A percentile compares a stretch with the other conserved stretches of the same genome.
These are phyloP conservation scores for Capsicum rhomboideum DNA, from an alignment of 257 asterid species.

Conservation along the genomic window DNA sequence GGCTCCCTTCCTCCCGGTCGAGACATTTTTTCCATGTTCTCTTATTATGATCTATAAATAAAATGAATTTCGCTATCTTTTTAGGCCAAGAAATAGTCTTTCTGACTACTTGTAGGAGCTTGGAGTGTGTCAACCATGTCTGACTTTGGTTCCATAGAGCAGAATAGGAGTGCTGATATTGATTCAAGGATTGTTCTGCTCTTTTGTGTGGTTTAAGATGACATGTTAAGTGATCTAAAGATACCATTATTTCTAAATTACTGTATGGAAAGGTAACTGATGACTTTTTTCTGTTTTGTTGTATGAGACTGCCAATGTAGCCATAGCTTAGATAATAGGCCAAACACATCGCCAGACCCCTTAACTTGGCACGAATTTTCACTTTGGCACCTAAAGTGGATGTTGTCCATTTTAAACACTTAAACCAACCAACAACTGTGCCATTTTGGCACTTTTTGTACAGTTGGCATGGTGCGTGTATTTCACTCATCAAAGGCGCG, in stretches of 20 bases:
- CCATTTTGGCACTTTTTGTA: too few species aligned
- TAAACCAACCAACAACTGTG: too few species aligned
- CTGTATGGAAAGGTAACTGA: background rate
- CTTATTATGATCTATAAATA: background rate
- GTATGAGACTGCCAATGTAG: too few species aligned
- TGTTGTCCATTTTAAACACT: too few species aligned
- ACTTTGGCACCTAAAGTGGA: too few species aligned
- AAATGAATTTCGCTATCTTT: background rate
- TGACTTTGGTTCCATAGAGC: background rate
- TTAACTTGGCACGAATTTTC: too few species aligned
- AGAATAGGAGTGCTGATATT: background rate
- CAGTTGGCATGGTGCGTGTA: too few species aligned
- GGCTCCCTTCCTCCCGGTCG: background rate
- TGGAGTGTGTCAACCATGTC: background rate
- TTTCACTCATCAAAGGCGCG: too few species aligned
- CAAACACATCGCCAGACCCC: too few species aligned
- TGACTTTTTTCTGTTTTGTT: too few species aligned
- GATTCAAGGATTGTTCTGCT: background rate
- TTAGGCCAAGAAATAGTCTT: background rate
- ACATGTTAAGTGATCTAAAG: background rate
- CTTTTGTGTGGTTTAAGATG: background rate
- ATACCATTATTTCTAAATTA: background rate
- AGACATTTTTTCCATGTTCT: background rate
- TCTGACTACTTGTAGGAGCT: background rate
- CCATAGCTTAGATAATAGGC: too few species aligned